Conservation (phyloP, 805 yeast species). For the Starmera quercuum region DNA sequence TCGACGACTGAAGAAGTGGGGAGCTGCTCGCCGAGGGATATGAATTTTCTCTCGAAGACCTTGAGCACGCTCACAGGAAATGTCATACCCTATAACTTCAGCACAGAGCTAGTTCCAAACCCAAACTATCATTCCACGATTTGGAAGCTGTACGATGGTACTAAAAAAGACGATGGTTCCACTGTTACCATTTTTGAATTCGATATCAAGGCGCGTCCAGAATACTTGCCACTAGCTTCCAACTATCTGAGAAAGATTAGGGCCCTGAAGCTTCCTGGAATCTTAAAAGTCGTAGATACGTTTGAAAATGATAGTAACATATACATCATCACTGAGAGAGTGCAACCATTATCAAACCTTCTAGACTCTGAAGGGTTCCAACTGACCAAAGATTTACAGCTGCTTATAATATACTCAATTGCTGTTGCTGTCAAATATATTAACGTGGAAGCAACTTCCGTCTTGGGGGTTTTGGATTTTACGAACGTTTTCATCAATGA, state of each 20-base stretch:
- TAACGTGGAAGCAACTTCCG: constrained; percentile 43
- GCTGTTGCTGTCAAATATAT: constrained; percentile 48
- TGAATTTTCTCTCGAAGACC: constrained; percentile 68
- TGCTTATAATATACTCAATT: constrained; percentile 51
- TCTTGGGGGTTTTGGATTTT: constrained; percentile 56
- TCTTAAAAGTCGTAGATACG: constrained; percentile 54
- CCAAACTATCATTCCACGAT: constrained; percentile 32
- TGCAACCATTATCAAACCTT: constrained; percentile 40
- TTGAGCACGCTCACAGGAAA: constrained; percentile 48
- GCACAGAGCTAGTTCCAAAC: constrained; percentile 28
- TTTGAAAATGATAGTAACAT: constrained; percentile 50
- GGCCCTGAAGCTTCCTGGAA: constrained; percentile 62
- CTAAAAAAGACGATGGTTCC: constrained; percentile 35
- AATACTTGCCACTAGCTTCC: constrained; percentile 29
- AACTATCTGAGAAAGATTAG: constrained; percentile 42
- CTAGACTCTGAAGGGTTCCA: constrained; percentile 22
- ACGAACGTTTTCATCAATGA: constrained; percentile 58
- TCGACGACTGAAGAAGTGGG: no score
- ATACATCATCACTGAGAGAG: constrained; percentile 63
- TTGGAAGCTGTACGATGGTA: constrained; percentile 62
- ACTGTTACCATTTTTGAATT: constrained; percentile 62
- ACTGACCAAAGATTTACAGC: constrained; percentile 27
- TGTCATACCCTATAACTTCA: constrained; percentile 51
- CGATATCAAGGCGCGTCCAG: constrained; percentile 34
- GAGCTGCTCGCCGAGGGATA: constrained; percentile 13